These are phyloP conservation scores for Metarhizium robertsii DNA, from an alignment of 2,329 filamentous ascomycete species.

Conservation along the genomic window DNA sequence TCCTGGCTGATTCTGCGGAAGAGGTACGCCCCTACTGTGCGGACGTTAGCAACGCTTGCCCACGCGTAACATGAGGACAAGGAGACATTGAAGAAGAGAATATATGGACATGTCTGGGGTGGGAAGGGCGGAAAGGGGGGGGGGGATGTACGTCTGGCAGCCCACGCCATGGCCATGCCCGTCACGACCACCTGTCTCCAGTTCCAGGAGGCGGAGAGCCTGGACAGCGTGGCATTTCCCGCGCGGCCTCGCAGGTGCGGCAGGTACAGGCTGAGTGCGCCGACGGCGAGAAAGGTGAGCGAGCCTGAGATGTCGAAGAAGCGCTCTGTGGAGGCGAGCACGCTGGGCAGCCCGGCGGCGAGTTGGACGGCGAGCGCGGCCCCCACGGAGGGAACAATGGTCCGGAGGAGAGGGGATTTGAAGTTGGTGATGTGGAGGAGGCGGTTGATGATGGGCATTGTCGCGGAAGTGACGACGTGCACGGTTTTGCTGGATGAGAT, in stretches of 20 bases:
- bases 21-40: conserved; percentile 52
- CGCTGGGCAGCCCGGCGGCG: conserved; percentile 52
- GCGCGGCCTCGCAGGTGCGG: conserved; percentile 47
- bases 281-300: conserved; percentile 56
- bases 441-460: conserved; percentile 24
- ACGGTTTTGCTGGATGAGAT: not conserved
- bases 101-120: not conserved
- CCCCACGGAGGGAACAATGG: conserved; percentile 50
- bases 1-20: conserved; percentile 50
- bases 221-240: conserved; percentile 28
- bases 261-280: conserved; percentile 50
- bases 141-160: conserved; percentile 40
- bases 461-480: not conserved
- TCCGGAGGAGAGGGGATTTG: conserved; percentile 51
- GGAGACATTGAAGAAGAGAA: too few relatives aligned
- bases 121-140: not conserved
- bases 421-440: conserved; percentile 53
- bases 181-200: conserved; percentile 45
- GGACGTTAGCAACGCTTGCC: not conserved
- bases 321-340: conserved; percentile 49
- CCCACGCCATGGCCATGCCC: conserved; percentile 43
- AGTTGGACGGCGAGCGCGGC: conserved; percentile 56
- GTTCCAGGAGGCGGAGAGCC: conserved; percentile 30
- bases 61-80: not conserved
- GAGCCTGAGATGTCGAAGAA: conserved; percentile 63